Base-by-base conservation (phyloP, 257 asterid species). In the Agastache rugosa region DNA sequence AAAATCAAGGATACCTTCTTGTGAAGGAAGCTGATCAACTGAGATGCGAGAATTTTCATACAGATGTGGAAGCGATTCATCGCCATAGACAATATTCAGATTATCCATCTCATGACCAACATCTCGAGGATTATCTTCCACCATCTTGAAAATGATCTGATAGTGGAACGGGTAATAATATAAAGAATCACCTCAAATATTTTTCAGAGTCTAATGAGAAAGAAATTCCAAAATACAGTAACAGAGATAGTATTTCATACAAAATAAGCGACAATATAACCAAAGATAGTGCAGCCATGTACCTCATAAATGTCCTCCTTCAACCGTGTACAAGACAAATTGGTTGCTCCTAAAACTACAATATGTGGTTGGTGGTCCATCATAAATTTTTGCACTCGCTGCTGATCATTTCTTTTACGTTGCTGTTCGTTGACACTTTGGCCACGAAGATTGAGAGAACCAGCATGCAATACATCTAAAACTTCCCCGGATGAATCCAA, bases 261-360 rank as follows among this genome's bases (percentile, higher is more conserved):
- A 73, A 22, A 48, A 22, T 56, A 63, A 67, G 9, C 73, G 68
- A 69, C 1, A 34, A 31, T 19, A 59, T 41, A 67, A 56, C 20
- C 17, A 53, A 56, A 53, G 29, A 61, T 22, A 65, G n/a, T 47
- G 23, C 12, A 79, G 60, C 68, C 8, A 29, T 59, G 74, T 78
- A 95, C 99, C 99, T 95, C 99, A 55, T 86, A 95, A 47, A 95
- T 95, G 84, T 89, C 96, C 81, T 92, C 99, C 87, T 95, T 95
- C 67, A 95, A 83, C 55, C 96, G 86, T 23, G 90, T 85, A 81
- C 99, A 95, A 60, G 96, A 87, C 86, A 95, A 79, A 88, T 89
- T 95, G 74, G 89, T 96, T 48, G 99, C 99, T 69, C 98, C 99
- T 48, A 95, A 82, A 71, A 87, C 96, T 45, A 95, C 99, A 54